phyloP scores from a whole-genome alignment of 805 yeast species.

The Candida sanyiensis region DNA sequence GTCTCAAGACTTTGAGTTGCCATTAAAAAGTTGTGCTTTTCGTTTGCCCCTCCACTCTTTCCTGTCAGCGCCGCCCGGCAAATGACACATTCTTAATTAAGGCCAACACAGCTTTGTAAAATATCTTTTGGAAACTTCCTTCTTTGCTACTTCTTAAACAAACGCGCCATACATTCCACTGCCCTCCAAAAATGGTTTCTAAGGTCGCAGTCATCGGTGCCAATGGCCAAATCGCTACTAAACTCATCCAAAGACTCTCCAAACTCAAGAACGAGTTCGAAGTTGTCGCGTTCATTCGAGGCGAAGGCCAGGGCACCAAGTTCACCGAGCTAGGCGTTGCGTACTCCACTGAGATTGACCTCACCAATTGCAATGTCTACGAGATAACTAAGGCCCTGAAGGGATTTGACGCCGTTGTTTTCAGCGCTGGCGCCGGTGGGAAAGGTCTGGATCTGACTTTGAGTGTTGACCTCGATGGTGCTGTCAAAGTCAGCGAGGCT shows the following conservation, averaged over 20 bases:
- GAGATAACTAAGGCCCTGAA: slow-evolving; percentile 34
- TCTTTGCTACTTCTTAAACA: no score
- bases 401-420: slow-evolving; percentile 52
- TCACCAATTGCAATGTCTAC: slow-evolving; percentile 32
- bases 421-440: slow-evolving; percentile 61
- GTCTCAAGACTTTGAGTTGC: no score
- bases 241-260: slow-evolving; percentile 33
- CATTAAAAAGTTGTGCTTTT: no score
- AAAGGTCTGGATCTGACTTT: slow-evolving; percentile 40
- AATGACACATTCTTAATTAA: no score
- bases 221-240: slow-evolving; percentile 54
- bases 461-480: slow-evolving; percentile 57
- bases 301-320: slow-evolving; percentile 36
- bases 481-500: slow-evolving; percentile 52
- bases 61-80: no score
- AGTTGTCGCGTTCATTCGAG: slow-evolving; percentile 42
- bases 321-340: slow-evolving; percentile 35
- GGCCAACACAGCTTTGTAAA: no score
- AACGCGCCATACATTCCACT: neutral
- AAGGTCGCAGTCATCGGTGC: slow-evolving; percentile 52
- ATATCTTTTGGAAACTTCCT: no score
- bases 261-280: slow-evolving; percentile 28
- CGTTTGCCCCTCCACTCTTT: no score
- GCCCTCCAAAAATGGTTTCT: slow-evolving; percentile 9
- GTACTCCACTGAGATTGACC: slow-evolving; percentile 33